A percentile compares a stretch with the other conserved stretches of the same genome.
Conservation (phyloP, 495 filamentous ascomycete genomes). For the Neurospora tetraspora region DNA sequence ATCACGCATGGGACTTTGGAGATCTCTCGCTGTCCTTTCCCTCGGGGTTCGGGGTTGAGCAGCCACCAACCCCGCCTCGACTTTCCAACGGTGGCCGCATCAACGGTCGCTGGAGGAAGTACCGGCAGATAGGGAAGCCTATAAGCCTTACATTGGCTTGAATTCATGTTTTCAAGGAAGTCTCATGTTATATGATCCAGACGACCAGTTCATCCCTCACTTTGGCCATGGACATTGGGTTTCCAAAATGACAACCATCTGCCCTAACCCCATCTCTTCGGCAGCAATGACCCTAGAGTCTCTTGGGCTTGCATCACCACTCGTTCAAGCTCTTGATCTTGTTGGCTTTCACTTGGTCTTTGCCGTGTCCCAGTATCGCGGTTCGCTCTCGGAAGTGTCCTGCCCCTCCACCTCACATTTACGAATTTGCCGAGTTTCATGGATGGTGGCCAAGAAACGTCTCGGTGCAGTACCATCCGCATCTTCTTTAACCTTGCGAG, state of each 20-base stretch:
- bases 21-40: background rate
- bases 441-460: background rate
- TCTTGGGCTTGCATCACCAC: no score
- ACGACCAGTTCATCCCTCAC: background rate
- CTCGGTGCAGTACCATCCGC: background rate
- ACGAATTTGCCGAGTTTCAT: no score
- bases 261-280: no score
- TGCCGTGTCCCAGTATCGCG: background rate
- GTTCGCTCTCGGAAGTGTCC: background rate
- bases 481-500: background rate
- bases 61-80: background rate
- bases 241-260: no score
- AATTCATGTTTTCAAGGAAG: background rate
- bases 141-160: background rate
- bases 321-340: no score
- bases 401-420: no score
- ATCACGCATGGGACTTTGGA: no score
- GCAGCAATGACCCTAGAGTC: no score
- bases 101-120: background rate
- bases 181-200: background rate
- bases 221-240: background rate
- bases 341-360: no score
- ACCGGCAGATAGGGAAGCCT: background rate
- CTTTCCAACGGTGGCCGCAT: background rate
- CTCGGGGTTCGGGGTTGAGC: background rate